Evolutionary conservation across 495 filamentous ascomycete species (phyloP).

Genomic region (Penicillium bovifimosum): DNA sequence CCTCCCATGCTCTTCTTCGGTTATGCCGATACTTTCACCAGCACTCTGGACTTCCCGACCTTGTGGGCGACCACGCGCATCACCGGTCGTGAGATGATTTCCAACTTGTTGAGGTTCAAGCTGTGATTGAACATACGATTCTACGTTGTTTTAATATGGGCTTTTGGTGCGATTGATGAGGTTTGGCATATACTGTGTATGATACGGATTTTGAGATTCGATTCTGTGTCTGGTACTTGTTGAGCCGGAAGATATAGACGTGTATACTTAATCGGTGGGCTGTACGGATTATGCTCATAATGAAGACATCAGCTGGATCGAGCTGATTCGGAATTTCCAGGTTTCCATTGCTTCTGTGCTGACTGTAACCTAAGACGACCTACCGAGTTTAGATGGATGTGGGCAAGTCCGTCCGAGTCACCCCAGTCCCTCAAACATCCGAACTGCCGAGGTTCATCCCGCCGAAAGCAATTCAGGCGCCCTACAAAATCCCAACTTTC

Average conservation of each 20-base stretch:
- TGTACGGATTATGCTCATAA: background rate
- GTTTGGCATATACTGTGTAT: background rate
- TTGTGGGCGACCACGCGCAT: constrained; percentile 68
- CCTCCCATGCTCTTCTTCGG: constrained; percentile 86
- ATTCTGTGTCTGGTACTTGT: background rate
- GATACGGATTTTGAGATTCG: background rate
- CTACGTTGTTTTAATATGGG: background rate
- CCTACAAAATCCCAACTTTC: constrained; percentile 55
- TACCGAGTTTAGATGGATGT: no score
- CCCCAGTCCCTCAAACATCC: no score
- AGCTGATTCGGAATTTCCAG: background rate
- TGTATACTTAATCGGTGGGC: background rate
- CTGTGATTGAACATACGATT: constrained; percentile 41
- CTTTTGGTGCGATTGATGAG: background rate
- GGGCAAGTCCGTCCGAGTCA: no score
- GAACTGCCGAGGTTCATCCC: constrained; percentile 44
- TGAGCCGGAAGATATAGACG: background rate
- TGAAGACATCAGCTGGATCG: background rate
- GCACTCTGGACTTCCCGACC: constrained; percentile 71
- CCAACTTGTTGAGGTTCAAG: constrained; percentile 65
- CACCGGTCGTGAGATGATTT: constrained; percentile 67
- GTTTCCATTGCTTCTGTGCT: no score
- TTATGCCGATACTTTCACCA: constrained; percentile 70
- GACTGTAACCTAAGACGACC: no score
- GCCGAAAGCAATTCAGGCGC: constrained; percentile 58